Percentiles rank a stretch among this genome's conserved stretches.
These are phyloP conservation scores for Rhododendron simsii DNA, from an alignment of 148 eudicot genomes.

Conservation along the genomic window DNA sequence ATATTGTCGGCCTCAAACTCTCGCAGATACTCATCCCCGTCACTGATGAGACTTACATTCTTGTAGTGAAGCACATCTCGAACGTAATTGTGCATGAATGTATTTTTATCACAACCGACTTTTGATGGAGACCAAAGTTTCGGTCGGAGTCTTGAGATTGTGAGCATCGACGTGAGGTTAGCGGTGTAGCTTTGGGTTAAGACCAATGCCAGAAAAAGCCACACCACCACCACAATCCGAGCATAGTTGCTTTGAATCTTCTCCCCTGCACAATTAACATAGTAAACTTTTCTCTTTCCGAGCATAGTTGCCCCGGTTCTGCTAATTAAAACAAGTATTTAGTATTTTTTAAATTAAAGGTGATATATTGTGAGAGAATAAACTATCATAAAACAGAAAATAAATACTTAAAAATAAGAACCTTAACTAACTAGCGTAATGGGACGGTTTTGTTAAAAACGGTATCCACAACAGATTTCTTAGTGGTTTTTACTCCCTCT, in stretches of 20 bases:
- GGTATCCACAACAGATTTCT: no score
- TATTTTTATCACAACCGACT: conserved; percentile 5
- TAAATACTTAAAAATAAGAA: no score
- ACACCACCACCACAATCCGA: conserved; percentile 28
- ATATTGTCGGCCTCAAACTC: conserved; percentile 2
- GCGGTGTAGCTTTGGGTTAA: conserved; percentile 29
- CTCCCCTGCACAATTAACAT: background rate
- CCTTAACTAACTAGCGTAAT: no score
- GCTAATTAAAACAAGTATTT: no score
- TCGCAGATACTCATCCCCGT: background rate
- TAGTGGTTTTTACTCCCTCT: no score
- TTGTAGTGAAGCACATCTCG: conserved; percentile 4
- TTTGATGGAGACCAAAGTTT: background rate
- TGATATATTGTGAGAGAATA: no score
- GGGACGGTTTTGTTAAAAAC: no score
- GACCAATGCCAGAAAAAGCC: conserved; percentile 30
- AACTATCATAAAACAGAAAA: no score
- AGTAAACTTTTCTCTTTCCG: no score
- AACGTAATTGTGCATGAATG: background rate
- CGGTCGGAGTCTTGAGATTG: conserved; percentile 4
- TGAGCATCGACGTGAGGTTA: conserved; percentile 35
- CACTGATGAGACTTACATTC: background rate
- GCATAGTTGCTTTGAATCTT: conserved; percentile 2
- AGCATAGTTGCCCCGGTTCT: no score
- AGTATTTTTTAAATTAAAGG: no score